Evolutionary conservation across 2,329 filamentous ascomycete species (phyloP).

Genomic region (Cladophialophora chaetospira): DNA sequence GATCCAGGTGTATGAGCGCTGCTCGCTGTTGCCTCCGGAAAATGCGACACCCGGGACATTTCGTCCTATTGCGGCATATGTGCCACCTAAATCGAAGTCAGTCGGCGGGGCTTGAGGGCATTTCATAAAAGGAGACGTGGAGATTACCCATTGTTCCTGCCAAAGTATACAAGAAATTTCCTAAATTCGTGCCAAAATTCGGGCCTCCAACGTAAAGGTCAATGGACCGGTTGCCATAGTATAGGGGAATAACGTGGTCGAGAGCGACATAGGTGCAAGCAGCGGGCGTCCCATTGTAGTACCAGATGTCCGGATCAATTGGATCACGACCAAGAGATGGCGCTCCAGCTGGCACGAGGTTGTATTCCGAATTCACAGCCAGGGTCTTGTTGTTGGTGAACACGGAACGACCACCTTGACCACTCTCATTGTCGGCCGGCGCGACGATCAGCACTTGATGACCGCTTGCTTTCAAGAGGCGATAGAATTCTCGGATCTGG

Average conservation of each 20-base stretch:
- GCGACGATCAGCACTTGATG: conserved; percentile 49
- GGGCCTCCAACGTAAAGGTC: conserved; percentile 59
- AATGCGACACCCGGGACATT: conserved; percentile 55
- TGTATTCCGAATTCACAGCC: conserved; percentile 47
- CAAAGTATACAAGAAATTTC: conserved; percentile 57
- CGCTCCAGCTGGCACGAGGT: conserved; percentile 50
- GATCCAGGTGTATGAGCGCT: conserved; percentile 49
- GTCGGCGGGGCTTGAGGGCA: background rate
- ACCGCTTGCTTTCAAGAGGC: conserved; percentile 40
- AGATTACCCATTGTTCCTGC: conserved; percentile 46
- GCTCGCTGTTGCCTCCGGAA: conserved; percentile 47
- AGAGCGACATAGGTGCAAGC: conserved; percentile 59
- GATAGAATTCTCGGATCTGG: conserved; percentile 47
- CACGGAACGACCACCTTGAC: conserved; percentile 48
- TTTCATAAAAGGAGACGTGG: background rate
- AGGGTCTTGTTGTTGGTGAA: conserved; percentile 50
- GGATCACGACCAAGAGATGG: conserved; percentile 56
- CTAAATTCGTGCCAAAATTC: conserved; percentile 59
- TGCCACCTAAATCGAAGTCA: conserved; percentile 42
- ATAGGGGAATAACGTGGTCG: conserved; percentile 57
- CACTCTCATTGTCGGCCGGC: conserved; percentile 47
- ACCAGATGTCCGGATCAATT: conserved; percentile 58
- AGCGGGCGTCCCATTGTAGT: conserved; percentile 62
- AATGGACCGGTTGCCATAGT: conserved; percentile 51
- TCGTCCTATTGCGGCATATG: conserved; percentile 54